Base-by-base conservation (phyloP, 805 yeast species). In the Cyberlindnera petersonii region DNA sequence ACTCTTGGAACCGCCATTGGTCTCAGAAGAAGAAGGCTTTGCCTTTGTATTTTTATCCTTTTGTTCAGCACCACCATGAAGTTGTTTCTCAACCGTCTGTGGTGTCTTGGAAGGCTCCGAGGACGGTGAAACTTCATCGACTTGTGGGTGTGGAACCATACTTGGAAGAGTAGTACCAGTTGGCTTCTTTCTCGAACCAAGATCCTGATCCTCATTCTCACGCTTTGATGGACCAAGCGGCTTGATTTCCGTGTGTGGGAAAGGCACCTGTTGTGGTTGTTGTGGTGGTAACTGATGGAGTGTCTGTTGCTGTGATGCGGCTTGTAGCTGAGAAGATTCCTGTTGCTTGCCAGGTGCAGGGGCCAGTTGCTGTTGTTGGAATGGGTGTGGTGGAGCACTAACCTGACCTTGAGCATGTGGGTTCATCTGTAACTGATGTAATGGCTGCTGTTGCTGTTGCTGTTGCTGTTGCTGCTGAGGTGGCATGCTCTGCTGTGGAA, bases 401-500 rank as follows among this genome's bases (percentile, higher is more conserved):
- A 24, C 37, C 52, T 63, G 40, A 47, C 50, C 43, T 56, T 65
- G 41, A 52, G 65, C 42, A 51, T 63, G 43, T 26, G 46, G 50
- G 37, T 48, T 55, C 37, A 33, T 39, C 24, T 47, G 54, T 26
- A 45, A 48, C 46, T 32, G 52, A 21, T 46, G 52, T 19, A 43
- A 42, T 16, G 45, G 54, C 13, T 41, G 53, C 22, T 47, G 59
- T n/a, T 41, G 55, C 9, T 35, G 52, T 17, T 29, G 32, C 20
- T 29, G n/a, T n/a, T n/a, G n/a, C 26, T 44, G 54, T 7, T 35
- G 50, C 26, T 38, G 53, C n/a, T 33, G 51, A 9, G 24, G 50
- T 21, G 40, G 50, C 39, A 38, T 48, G 22, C 43, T 50, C 20
- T 40, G 48, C 17, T 40, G 48, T 24, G 81, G 78, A n/a, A 79